Evolutionary conservation across 305 asterid genomes (phyloP).

Genomic region (Solanum hybrid): DNA sequence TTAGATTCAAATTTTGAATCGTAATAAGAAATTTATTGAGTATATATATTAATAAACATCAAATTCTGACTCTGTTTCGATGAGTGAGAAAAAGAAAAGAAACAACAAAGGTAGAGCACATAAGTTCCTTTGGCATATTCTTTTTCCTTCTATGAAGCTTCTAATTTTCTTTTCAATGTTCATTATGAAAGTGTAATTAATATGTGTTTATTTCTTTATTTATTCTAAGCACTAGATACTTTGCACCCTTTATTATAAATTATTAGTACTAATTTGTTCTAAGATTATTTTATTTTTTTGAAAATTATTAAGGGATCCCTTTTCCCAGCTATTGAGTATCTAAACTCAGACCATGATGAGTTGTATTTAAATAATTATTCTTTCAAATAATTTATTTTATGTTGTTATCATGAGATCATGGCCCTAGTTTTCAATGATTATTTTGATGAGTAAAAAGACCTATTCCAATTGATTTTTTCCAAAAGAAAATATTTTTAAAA

Average conservation of each 20-base stretch:
- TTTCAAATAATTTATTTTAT: not conserved
- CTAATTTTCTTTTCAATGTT: not conserved
- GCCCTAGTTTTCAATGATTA: not conserved
- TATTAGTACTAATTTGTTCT: not conserved
- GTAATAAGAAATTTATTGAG: too few species aligned
- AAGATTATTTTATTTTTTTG: not conserved
- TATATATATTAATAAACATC: too few species aligned
- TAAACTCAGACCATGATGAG: not conserved
- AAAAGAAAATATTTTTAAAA: not conserved
- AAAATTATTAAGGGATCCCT: not conserved
- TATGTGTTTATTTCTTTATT: not conserved
- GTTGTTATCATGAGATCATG: not conserved
- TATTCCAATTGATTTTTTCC: not conserved
- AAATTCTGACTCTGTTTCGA: accelerated
- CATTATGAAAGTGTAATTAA: not conserved
- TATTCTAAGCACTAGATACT: not conserved
- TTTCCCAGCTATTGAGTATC: not conserved
- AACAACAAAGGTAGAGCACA: not conserved
- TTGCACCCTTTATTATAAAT: not conserved
- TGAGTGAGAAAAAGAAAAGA: not conserved
- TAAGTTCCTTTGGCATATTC: not conserved
- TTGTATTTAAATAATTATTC: not conserved
- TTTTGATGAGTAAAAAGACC: not conserved
- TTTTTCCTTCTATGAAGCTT: not conserved
- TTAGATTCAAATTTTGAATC: not conserved